A percentile compares a stretch with the other conserved stretches of the same genome.
Evolutionary conservation across 2,329 filamentous ascomycete species (phyloP).

Genomic region (Metarhizium rileyi): DNA sequence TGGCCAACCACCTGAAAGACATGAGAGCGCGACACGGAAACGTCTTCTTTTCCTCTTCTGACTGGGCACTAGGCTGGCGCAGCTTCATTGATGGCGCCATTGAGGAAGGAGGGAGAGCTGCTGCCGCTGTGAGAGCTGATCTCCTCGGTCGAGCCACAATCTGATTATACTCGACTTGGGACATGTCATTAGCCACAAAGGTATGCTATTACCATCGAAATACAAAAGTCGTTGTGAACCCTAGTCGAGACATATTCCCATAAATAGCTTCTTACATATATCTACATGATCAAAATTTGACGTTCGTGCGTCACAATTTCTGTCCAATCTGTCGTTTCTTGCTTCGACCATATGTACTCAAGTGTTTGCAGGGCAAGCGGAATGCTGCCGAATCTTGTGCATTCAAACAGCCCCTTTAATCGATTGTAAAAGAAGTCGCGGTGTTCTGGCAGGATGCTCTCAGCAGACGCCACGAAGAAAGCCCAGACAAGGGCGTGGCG

Average conservation of each 20-base stretch:
- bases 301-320: slow-evolving; percentile 18
- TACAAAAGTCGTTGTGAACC: neutral
- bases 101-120: slow-evolving; percentile 25
- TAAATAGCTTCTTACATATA: neutral
- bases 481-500: slow-evolving; percentile 30
- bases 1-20: slow-evolving; percentile 28
- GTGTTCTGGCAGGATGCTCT: slow-evolving; percentile 25
- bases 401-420: slow-evolving; percentile 18
- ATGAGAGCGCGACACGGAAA: slow-evolving; percentile 32
- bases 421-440: slow-evolving; percentile 24
- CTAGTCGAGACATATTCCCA: neutral
- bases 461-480: slow-evolving; percentile 29
- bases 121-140: neutral
- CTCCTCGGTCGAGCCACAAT: neutral
- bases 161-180: neutral
- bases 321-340: slow-evolving; percentile 17
- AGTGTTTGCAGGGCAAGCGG: slow-evolving; percentile 23
- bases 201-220: neutral
- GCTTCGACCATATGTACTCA: slow-evolving; percentile 22
- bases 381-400: slow-evolving; percentile 28
- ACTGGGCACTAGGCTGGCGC: slow-evolving; percentile 40
- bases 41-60: slow-evolving; percentile 35
- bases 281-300: slow-evolving; percentile 22
- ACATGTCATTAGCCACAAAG: neutral
- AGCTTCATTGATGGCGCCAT: slow-evolving; percentile 42